A percentile compares a stretch with the other conserved stretches of the same genome.
These are phyloP conservation scores for Hypoxylon perforatum DNA, from an alignment of 495 filamentous ascomycete species.

Conservation along the genomic window DNA sequence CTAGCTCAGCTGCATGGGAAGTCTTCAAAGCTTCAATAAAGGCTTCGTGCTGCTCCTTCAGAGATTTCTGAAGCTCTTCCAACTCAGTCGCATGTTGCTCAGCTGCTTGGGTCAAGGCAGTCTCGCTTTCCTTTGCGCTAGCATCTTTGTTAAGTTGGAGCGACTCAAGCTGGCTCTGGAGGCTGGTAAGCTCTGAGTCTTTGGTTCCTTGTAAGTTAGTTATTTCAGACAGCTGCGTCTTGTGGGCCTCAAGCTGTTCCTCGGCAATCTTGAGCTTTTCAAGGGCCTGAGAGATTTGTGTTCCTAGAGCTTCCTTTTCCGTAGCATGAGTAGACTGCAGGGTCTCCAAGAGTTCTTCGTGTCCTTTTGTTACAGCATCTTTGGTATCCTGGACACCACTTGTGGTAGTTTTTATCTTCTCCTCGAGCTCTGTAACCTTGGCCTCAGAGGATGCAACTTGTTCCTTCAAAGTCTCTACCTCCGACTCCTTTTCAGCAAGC, in stretches of 20 bases:
- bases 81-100: constrained; percentile 56
- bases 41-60: constrained; percentile 55
- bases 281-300: constrained; percentile 54
- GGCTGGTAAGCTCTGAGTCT: constrained; percentile 51
- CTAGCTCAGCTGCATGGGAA: constrained; percentile 54
- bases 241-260: constrained; percentile 51
- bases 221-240: constrained; percentile 50
- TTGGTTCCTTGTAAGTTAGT: constrained; percentile 50
- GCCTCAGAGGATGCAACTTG: constrained; percentile 53
- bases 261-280: constrained; percentile 56
- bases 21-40: constrained; percentile 53
- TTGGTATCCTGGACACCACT: constrained; percentile 41
- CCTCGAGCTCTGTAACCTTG: constrained; percentile 55
- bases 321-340: constrained; percentile 60
- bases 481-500: constrained; percentile 59
- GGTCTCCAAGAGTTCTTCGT: constrained; percentile 54
- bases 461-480: constrained; percentile 56
- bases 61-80: constrained; percentile 51
- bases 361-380: constrained; percentile 48
- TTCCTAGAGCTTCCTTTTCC: constrained; percentile 54
- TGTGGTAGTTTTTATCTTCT: constrained; percentile 48
- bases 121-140: constrained; percentile 49
- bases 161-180: constrained; percentile 56
- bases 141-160: constrained; percentile 54
- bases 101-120: constrained; percentile 43